Percentiles rank a stretch among this genome's conserved stretches.
phyloP scores from a whole-genome alignment of 495 filamentous ascomycete genomes.

The Pseudotulostoma volvatum region DNA sequence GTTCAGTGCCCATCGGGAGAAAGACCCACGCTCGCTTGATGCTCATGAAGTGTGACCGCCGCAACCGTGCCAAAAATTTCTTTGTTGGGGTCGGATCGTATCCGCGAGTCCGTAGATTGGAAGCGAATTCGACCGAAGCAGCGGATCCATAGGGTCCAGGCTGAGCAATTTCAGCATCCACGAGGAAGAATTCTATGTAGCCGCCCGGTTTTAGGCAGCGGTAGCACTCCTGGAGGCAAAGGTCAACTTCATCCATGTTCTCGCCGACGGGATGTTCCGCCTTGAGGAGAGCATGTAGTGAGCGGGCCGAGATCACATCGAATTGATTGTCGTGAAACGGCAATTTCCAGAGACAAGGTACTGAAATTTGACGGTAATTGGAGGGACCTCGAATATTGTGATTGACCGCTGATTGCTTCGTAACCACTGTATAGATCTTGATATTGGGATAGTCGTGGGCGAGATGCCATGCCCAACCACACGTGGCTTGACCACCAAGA shows the following conservation, averaged over 20 bases:
- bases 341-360: slow-evolving; percentile 57
- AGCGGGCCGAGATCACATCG: slow-evolving; percentile 82
- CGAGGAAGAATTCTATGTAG: slow-evolving; percentile 72
- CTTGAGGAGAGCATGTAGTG: slow-evolving; percentile 67
- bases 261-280: slow-evolving; percentile 34
- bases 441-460: slow-evolving; percentile 69
- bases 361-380: slow-evolving; percentile 71
- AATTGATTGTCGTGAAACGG: slow-evolving; percentile 84
- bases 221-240: slow-evolving; percentile 68
- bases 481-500: slow-evolving; percentile 66
- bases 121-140: slow-evolving; percentile 76
- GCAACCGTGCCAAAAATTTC: slow-evolving; percentile 56
- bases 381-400: slow-evolving; percentile 58
- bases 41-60: slow-evolving; percentile 53
- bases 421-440: slow-evolving; percentile 72
- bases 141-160: slow-evolving; percentile 61
- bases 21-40: slow-evolving; percentile 82
- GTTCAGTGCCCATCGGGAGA: slow-evolving; percentile 64
- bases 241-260: slow-evolving; percentile 70
- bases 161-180: slow-evolving; percentile 79
- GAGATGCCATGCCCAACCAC: slow-evolving; percentile 92
- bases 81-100: slow-evolving; percentile 79
- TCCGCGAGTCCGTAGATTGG: slow-evolving; percentile 68
- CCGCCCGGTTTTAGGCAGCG: slow-evolving; percentile 87
- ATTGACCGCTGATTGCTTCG: slow-evolving; percentile 50